These are phyloP conservation scores for Ogataea hybrid DNA, from an alignment of 1,139 yeast genomes.

Conservation along the genomic window DNA sequence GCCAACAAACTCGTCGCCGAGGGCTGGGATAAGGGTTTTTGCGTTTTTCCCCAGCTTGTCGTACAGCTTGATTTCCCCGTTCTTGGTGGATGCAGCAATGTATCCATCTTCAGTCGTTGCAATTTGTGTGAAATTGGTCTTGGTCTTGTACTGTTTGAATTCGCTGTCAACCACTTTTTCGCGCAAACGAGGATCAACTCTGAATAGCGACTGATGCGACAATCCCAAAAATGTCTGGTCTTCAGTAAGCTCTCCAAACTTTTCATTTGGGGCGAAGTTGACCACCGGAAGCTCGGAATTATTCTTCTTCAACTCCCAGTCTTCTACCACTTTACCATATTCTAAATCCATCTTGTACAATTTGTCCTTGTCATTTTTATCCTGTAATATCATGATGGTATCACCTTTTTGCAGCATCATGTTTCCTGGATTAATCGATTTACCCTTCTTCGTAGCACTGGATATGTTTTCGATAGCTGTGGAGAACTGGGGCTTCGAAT, in stretches of 20 bases:
- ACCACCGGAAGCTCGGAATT: constrained; percentile 44
- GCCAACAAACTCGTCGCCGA: constrained; percentile 71
- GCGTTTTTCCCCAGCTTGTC: constrained; percentile 76
- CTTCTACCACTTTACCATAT: constrained; percentile 78
- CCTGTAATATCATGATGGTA: constrained; percentile 62
- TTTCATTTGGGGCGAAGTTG: constrained; percentile 64
- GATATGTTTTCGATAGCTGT: constrained; percentile 65
- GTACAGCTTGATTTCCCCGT: constrained; percentile 74
- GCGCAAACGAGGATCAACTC: constrained; percentile 75
- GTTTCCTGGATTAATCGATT: constrained; percentile 53
- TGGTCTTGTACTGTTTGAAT: constrained; percentile 50
- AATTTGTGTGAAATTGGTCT: constrained; percentile 57
- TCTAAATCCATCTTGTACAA: constrained; percentile 76
- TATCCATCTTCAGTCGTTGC: constrained; percentile 73
- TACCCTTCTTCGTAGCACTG: constrained; percentile 48
- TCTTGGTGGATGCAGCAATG: constrained; percentile 70
- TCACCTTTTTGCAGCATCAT: constrained; percentile 79
- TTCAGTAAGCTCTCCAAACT: constrained; percentile 68
- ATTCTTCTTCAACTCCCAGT: constrained; percentile 53
- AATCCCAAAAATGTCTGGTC: constrained; percentile 77
- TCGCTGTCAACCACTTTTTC: constrained; percentile 57
- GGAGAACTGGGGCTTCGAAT: constrained; percentile 52
- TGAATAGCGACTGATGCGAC: constrained; percentile 62
- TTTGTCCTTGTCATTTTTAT: constrained; percentile 40
- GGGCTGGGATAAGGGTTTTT: constrained; percentile 73